phyloP scores from a whole-genome alignment of 2,329 filamentous ascomycete species.

The Thyridium curvatum region DNA sequence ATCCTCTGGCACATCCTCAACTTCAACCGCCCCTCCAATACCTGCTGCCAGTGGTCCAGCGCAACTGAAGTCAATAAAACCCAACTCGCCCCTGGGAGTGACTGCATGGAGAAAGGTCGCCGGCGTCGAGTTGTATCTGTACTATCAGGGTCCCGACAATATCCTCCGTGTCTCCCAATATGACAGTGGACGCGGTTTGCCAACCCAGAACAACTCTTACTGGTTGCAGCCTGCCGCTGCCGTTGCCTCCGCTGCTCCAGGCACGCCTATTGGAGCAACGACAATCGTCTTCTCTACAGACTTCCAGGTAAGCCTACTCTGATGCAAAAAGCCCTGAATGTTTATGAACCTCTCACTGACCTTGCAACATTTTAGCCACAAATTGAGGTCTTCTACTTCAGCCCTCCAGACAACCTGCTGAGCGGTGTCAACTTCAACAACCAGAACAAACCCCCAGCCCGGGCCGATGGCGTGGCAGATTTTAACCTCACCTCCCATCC shows the following conservation, averaged over 20 bases:
- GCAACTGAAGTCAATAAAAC: neutral
- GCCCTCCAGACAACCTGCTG: conserved; percentile 3
- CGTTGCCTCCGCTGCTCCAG: conserved; percentile 1
- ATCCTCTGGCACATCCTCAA: too few relatives aligned
- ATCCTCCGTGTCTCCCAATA: conserved; percentile 5
- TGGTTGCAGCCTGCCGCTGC: conserved; percentile 5
- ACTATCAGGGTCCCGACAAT: conserved; percentile 8
- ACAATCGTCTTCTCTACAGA: conserved; percentile 3
- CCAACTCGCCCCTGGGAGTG: conserved; percentile 5
- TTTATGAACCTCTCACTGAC: neutral
- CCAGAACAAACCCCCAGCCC: neutral
- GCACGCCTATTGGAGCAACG: conserved; percentile 4
- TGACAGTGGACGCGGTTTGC: conserved; percentile 2
- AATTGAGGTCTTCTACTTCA: conserved; percentile 8
- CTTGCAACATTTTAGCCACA: conserved; percentile 8
- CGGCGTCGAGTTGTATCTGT: conserved; percentile 7
- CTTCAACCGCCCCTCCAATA: too few relatives aligned
- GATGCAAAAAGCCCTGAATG: too few relatives aligned
- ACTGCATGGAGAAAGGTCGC: conserved; percentile 8
- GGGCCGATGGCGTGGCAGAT: conserved; percentile 4
- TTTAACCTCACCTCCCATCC: neutral
- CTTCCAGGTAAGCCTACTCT: conserved; percentile 3
- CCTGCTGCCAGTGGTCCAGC: too few relatives aligned
- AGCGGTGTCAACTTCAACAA: conserved; percentile 8
- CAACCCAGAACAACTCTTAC: conserved; percentile 5